These are phyloP conservation scores for Citrus inodora DNA, from an alignment of 345 rosid genomes.

Conservation along the genomic window DNA sequence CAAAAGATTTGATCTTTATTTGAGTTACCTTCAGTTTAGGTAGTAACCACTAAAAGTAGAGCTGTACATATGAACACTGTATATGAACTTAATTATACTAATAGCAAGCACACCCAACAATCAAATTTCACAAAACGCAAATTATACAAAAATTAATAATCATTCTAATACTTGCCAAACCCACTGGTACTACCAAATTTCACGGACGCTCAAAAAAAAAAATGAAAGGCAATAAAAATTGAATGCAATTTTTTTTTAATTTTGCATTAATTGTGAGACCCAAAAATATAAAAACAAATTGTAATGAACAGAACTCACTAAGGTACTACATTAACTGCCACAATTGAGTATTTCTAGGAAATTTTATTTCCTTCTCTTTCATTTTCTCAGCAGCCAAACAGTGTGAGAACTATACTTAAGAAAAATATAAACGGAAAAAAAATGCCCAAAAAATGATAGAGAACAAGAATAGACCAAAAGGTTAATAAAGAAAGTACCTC, in stretches of 20 bases:
- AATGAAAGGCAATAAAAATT: background rate
- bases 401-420: too few relatives aligned
- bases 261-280: background rate
- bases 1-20: background rate
- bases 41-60: background rate
- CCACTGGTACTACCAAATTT: background rate
- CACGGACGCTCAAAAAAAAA: too few relatives aligned
- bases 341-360: background rate
- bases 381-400: background rate
- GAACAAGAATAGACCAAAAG: background rate
- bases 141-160: background rate
- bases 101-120: background rate
- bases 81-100: background rate
- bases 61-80: background rate
- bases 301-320: background rate
- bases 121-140: background rate
- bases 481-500: conserved; percentile 25
- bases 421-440: background rate
- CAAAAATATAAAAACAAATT: background rate
- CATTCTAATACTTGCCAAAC: background rate
- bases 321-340: background rate
- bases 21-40: background rate
- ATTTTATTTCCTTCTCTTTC: background rate
- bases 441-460: background rate
- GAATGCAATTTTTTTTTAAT: background rate